Base-by-base conservation (phyloP, 2,329 filamentous ascomycete species). In the Fusarium pseudonygamai region DNA sequence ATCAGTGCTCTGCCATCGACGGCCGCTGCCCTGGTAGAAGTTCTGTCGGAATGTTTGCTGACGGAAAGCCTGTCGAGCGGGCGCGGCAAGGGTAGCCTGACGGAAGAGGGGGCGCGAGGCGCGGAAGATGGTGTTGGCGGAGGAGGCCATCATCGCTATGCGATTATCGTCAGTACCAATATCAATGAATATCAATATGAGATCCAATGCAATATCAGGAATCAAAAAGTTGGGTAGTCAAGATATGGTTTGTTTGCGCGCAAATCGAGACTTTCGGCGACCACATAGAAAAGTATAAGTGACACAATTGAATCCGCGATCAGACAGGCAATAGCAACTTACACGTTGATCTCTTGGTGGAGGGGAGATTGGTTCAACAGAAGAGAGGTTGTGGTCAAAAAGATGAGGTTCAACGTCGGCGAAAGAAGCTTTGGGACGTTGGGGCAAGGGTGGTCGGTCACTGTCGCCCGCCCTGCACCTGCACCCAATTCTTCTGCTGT, bases 1-100 rank as follows among this genome's bases (percentile, higher is more conserved):
- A 46, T 90, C 86, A 49, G 92, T 91, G 83, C 91, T 94, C 84
- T 93, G 91, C 83, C 89, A 94, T 82, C 93, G 89, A 75, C 81
- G 78, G 75, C 80, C 76, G 76, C 80, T 77, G 61, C 77, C 72
- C 79, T 81, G 79, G 70, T 81, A 80, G 80, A 84, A 82, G 76
- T 83, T 82, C 75, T 83, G 80, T 71, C 83, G 83, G 79, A 85
- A 84, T 76, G 75, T 73, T 71, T 82, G 79, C 73, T 82, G 79
- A 73, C 83, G 84, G 85, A 89, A 87, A 84, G 87, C 82, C 83
- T 87, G 82, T 78, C 87, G 85, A 83, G 88, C 84, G 82, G 88
- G 85, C 82, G 85, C 78, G 77, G 82, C 85, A 81, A 84, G 85
- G 78, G 86, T 86, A 81, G 80, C 83, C 80, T 88, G 86, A 79